phyloP scores from a whole-genome alignment of 495 filamentous ascomycete genomes.

The Achaetomiella virescens region DNA sequence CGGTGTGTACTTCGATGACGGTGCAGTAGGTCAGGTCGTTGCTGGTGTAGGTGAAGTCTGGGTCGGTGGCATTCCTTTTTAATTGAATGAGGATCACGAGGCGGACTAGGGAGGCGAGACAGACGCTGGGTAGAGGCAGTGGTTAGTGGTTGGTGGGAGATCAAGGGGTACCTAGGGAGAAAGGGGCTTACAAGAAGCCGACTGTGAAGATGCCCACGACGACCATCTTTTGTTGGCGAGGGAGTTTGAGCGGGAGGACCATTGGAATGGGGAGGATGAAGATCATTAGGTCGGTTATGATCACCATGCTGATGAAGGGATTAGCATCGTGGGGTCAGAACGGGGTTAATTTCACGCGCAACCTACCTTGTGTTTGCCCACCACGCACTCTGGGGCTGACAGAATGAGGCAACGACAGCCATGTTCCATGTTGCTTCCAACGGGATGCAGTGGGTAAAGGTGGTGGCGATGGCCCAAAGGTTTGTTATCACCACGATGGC shows the following conservation, averaged over 20 bases:
- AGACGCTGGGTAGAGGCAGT: constrained; percentile 12
- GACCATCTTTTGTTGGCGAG: constrained; percentile 31
- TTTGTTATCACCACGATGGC: constrained; percentile 14
- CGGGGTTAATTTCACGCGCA: too few species aligned
- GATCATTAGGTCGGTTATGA: constrained; percentile 44
- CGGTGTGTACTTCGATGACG: constrained; percentile 22
- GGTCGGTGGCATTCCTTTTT: constrained; percentile 4
- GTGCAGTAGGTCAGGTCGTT: constrained; percentile 17
- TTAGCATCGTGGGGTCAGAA: neutral
- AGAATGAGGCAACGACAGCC: constrained; percentile 6
- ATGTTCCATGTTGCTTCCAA: constrained; percentile 27
- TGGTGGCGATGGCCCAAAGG: constrained; percentile 4
- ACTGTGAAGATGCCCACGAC: constrained; percentile 32
- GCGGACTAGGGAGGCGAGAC: constrained; percentile 26
- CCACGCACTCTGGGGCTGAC: constrained; percentile 18
- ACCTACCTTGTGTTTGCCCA: constrained; percentile 25
- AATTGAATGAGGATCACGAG: constrained; percentile 17
- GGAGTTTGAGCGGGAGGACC: constrained; percentile 31
- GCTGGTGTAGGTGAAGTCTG: constrained; percentile 21
- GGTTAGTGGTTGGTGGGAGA: neutral
- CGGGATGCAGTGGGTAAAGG: constrained; percentile 26
- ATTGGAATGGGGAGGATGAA: constrained; percentile 36
- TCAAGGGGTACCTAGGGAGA: too few species aligned
- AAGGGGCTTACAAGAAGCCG: constrained; percentile 33
- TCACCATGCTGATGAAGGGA: constrained; percentile 27